Base-by-base conservation (phyloP, 768 basidiomycete genomes). In the Naematelia aurantialba region DNA sequence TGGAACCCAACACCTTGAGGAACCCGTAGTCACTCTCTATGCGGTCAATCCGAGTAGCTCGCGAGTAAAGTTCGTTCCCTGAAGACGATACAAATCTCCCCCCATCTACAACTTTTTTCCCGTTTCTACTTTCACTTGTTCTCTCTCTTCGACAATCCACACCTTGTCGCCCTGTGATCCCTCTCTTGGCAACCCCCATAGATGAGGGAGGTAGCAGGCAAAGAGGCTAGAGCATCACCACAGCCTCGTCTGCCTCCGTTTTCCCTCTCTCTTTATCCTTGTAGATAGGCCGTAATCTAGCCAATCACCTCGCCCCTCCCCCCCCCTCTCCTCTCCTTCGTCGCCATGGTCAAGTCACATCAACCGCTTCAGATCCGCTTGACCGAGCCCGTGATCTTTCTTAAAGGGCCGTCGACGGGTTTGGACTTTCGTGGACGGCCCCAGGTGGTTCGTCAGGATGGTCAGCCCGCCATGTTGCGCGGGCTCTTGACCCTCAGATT, bases 341-440 rank as follows among this genome's bases (percentile, higher is more conserved):
- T 39, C 27, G 30, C 17, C 45, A 73, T 73, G 72, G 69, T 68
- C 53, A 73, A 73, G 46, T 47, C 55, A 11, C 60, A 66, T 60
- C 58, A 61, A 44, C 69, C 69, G 8, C 60, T 74, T 1, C 72
- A 74, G 17, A 84, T 89, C 61, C 81, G 82, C 22, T 80, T 90
- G 54, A 85, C 86, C 3, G 88, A 90, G 70, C 83, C 87, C 2
- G 87, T 87, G 52, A 83, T 89, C 54, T 86, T 87, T 73, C 81
- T 90, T 45, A 81, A 83, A 51, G 80, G 79, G 21, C 72, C 75
- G 12, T 70, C 69, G 66, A 77, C 67, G 77, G 78, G 64, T 13
- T 59, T 74, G 31, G 78, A 78, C 51, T 73, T 72, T 46, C 66
- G 78, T 25, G 78, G 78, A 0, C 52, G 78, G 48, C 75, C 72